phyloP scores from a whole-genome alignment of 345 rosid species.

The Brassica carinata region DNA sequence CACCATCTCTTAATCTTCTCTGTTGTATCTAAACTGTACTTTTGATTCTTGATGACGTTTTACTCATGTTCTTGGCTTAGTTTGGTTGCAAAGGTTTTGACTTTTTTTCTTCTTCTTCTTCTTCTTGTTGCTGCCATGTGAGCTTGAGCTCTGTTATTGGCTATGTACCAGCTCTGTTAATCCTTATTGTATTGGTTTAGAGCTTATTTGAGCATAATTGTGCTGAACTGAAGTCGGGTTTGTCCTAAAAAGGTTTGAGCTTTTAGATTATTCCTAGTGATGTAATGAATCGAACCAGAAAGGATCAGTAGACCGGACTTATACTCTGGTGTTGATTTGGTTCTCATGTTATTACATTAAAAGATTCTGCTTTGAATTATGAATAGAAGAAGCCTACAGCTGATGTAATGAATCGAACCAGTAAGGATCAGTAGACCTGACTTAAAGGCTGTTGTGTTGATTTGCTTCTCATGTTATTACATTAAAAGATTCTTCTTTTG shows the following conservation, averaged over 20 bases:
- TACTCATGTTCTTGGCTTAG: neutral
- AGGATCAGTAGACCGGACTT: neutral
- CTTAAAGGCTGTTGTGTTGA: neutral
- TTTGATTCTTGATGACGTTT: neutral
- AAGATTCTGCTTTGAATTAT: neutral
- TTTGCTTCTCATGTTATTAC: neutral
- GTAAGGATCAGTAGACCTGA: neutral
- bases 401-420: neutral
- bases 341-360: neutral
- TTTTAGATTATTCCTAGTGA: neutral
- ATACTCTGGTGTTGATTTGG: neutral
- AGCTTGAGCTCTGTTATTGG: neutral
- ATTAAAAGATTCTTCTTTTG: neutral
- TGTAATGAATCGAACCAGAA: neutral
- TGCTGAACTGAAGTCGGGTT: slow-evolving; percentile 7
- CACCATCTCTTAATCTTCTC: slow-evolving; percentile 15
- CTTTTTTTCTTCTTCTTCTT: neutral
- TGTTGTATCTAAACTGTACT: neutral
- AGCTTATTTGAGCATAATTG: slow-evolving; percentile 16
- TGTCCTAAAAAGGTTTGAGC: neutral
- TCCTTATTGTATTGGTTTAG: neutral
- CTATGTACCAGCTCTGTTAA: neutral
- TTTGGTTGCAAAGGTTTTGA: slow-evolving; percentile 8
- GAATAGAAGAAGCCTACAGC: neutral
- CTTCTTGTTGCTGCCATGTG: neutral